Conservation (phyloP, 1,284 basidiomycete species). For the Austropuccinia psidii region DNA sequence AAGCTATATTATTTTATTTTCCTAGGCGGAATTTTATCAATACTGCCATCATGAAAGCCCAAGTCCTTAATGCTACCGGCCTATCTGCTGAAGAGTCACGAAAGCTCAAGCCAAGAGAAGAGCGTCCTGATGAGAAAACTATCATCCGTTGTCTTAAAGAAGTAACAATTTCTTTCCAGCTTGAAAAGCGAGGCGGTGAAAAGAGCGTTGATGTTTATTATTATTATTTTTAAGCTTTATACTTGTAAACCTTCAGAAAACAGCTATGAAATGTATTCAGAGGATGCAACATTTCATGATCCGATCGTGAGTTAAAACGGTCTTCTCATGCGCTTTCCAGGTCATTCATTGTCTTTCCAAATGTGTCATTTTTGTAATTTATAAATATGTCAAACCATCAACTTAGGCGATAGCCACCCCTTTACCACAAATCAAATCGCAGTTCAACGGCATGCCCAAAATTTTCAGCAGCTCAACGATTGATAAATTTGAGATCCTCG, state of each 20-base stretch:
- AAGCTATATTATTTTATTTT: no score
- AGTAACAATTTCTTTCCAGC: neutral
- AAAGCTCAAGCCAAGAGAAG: neutral
- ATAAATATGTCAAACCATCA: neutral
- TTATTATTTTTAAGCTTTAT: conserved; percentile 18
- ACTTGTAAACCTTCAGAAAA: conserved; percentile 24
- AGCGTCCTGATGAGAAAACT: conserved; percentile 28
- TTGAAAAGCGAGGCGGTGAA: neutral
- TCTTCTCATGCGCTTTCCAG: neutral
- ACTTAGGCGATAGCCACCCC: conserved; percentile 32
- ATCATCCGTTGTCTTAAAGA: conserved; percentile 36
- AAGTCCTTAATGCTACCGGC: conserved; percentile 36
- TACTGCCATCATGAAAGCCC: conserved; percentile 5
- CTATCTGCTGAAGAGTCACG: conserved; percentile 18
- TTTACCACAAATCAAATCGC: conserved; percentile 32
- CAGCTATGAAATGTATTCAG: conserved; percentile 37
- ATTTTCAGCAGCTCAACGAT: conserved; percentile 37
- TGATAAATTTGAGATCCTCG: conserved; percentile 36
- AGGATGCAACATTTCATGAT: conserved; percentile 39
- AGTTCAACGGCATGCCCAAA: conserved; percentile 38
- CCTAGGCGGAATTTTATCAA: no score
- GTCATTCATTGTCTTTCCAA: no score
- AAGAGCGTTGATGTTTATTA: neutral
- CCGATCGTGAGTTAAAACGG: conserved; percentile 12
- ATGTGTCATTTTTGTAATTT: no score